Evolutionary conservation across 1,139 yeast genomes (phyloP), one percentile per base, ranked within the genome.

Genomic region (Pichia sp.): DNA sequence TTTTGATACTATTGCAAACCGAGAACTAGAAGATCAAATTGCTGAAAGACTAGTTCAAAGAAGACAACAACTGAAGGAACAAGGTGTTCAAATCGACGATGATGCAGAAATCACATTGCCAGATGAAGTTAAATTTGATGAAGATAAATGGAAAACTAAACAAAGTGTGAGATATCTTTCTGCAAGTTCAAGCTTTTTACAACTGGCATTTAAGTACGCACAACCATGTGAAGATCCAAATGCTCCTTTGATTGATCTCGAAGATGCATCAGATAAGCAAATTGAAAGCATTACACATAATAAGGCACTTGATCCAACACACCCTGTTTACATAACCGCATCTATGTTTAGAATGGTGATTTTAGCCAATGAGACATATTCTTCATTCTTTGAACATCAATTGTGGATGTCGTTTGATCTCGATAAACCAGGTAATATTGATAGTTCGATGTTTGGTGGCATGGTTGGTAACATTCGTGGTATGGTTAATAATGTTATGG

Each of bases 311-410:
- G 86, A 90, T 62, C 96, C 96, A 2, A 75, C 77, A 35, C 76
- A 83, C 12, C 96, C 96, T 0, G 81, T 85, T 18, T 80, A 72
- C 47, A 76, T 93, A 48, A 87, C 87, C 46, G 70, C 91, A 27
- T 91, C 98, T 0, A 90, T 96, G 0, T 93, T 93, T 69, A 74
- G 99, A 56, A 93, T 93, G 99, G 95, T 93, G 2, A 72, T 93
- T 4, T 72, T 93, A 15, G 97, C 98, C 0, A 96, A 91, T 64
- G 98, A 90, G 60, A 87, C 97, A 0, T 84, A 90, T 56, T 98
- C 93, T 63, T 70, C 85, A 36, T 79, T 91, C 55, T 93, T 93
- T 66, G 75, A 88, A 33, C 70, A 73, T 24, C 85, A 91, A 1
- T 72, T 85, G 40, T 76, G 84, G 45, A 66, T 72, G 9, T 79